Base-by-base conservation (phyloP, 2,329 filamentous ascomycete species). In the Exophiala dermatitidis region DNA sequence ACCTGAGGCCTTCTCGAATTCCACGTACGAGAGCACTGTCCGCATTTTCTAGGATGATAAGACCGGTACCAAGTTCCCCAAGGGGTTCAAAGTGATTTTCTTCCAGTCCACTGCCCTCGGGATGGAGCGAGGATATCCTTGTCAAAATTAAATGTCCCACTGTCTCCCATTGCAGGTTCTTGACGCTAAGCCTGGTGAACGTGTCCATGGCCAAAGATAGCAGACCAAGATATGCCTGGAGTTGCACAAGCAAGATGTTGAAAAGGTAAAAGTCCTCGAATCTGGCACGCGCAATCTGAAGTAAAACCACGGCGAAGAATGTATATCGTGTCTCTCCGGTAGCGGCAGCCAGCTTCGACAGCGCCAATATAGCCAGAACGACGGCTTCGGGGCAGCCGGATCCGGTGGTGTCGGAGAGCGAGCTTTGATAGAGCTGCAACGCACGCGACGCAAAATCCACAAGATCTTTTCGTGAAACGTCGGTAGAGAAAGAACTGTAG, bases 81-180 rank as follows among this genome's bases (percentile, higher is more conserved):
- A 72, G 68, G 0, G 72, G 71, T 43, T 73, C 66, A 49, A 72
- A 70, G 7, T 29, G 42, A 10, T 54, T 46, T 32, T 73, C 70
- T 54, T 68, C 71, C 48, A 61, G 65, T 6, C 66, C 67, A 47
- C 66, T 69, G 29, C 68, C 64, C 46, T 71, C 67, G 34, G 74
- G 74, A 53, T 77, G 74, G 26, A 76, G 68, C 1, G 71, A 72
- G 30, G 72, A 70, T 38, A 77, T 67, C 19, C 73, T 72, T 0
- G 73, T 75, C 57, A 73, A 72, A 8, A 76, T 62, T 38, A 73
- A 69, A 62, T 76, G 74, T 4, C 72, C 70, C 42, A 76, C 69
- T 12, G 70, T 72, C 58, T 76, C 73, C 58, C 69, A 73, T 60
- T 77, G 74, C 54, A 76, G 60, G 49, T 77, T 73, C 59, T 76